A percentile compares a stretch with the other conserved stretches of the same genome.
Conservation (phyloP, 2,329 filamentous ascomycete species). For the Rhynchosporium graminicola region DNA sequence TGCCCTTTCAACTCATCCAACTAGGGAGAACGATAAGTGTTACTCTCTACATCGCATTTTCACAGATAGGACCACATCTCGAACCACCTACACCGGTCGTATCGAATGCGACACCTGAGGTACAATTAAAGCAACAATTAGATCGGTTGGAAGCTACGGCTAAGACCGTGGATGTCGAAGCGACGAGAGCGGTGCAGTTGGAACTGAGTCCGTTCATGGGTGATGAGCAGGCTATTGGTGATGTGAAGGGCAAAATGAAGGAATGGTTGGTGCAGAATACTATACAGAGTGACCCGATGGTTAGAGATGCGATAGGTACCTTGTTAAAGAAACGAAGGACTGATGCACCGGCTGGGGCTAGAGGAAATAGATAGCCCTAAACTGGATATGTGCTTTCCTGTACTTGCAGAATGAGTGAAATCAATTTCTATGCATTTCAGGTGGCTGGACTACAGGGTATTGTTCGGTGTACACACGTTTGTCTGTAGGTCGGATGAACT, state of each 20-base stretch:
- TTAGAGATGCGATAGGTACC: slow-evolving; percentile 73
- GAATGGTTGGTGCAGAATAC: slow-evolving; percentile 89
- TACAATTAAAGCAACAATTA: slow-evolving; percentile 61
- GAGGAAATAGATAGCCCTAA: slow-evolving; percentile 39
- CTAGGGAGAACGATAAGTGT: slow-evolving; percentile 76
- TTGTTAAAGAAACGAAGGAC: slow-evolving; percentile 63
- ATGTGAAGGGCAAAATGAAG: slow-evolving; percentile 71
- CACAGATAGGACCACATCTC: slow-evolving; percentile 74
- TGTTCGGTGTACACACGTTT: too few species aligned
- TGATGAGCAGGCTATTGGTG: slow-evolving; percentile 64
- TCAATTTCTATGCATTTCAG: background rate
- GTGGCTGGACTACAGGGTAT: background rate
- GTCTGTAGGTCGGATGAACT: too few species aligned
- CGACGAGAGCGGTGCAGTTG: slow-evolving; percentile 68
- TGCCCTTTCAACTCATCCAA: slow-evolving; percentile 82
- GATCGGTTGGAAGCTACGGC: slow-evolving; percentile 64
- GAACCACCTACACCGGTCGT: slow-evolving; percentile 37
- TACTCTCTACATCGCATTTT: slow-evolving; percentile 80
- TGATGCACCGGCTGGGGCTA: slow-evolving; percentile 63
- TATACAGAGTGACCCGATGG: slow-evolving; percentile 76
- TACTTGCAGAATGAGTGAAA: background rate
- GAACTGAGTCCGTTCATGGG: slow-evolving; percentile 80
- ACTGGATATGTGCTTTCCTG: background rate
- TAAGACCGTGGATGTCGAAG: slow-evolving; percentile 66
- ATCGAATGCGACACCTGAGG: slow-evolving; percentile 47